Percentiles rank a stretch among this genome's conserved stretches.
phyloP scores from a whole-genome alignment of 1,284 basidiomycete genomes.

The Trichosporon asahii region DNA sequence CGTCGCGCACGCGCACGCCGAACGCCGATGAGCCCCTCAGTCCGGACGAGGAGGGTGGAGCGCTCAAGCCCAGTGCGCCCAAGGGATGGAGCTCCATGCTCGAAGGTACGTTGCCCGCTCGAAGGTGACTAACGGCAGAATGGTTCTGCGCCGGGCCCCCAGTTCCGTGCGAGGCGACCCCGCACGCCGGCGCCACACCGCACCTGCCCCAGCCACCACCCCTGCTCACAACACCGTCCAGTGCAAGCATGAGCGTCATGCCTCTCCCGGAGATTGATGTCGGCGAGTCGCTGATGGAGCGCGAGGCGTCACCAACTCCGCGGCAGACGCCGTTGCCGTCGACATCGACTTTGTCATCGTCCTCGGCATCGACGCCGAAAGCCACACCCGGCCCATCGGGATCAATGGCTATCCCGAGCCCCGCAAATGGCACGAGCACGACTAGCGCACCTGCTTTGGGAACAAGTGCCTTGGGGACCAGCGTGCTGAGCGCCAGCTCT shows the following conservation, averaged over 20 bases:
- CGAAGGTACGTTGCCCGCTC: constrained; percentile 35
- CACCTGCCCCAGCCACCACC: background rate
- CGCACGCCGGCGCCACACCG: background rate
- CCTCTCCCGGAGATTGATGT: background rate
- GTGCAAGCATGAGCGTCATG: background rate
- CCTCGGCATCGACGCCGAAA: background rate
- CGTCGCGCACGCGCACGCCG: background rate
- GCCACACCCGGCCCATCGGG: background rate
- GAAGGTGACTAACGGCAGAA: constrained; percentile 28
- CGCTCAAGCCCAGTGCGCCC: background rate
- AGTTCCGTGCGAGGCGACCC: background rate
- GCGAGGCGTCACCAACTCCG: background rate
- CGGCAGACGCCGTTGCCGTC: background rate
- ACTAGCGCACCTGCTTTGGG: too few species aligned
- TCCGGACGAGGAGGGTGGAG: background rate
- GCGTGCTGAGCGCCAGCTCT: background rate
- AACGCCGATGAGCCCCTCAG: constrained; percentile 1
- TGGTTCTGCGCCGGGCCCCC: constrained; percentile 40
- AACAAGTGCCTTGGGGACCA: background rate
- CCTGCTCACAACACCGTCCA: background rate
- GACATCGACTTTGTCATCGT: background rate
- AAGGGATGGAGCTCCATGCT: constrained; percentile 50
- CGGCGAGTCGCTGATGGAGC: background rate
- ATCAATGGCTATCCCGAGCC: background rate
- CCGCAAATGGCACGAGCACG: background rate